A percentile compares a stretch with the other conserved stretches of the same genome.
These are phyloP conservation scores for Pseudonitzschia delicatissima DNA, from an alignment of 108 stramenopile species.

Conservation along the genomic window DNA sequence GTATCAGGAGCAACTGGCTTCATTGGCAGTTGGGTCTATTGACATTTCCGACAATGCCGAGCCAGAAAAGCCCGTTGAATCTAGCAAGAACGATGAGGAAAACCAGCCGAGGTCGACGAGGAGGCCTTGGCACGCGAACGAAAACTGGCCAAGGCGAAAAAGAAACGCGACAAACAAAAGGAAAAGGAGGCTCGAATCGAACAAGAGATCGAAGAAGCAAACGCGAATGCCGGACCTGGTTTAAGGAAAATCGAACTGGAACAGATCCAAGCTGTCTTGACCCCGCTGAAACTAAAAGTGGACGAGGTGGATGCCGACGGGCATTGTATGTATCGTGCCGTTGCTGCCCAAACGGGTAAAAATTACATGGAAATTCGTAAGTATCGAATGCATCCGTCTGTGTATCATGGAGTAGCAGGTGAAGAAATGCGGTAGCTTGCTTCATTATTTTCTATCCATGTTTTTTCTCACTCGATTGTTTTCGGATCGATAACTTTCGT, in stretches of 20 bases:
- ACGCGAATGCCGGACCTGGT: constrained; percentile 60
- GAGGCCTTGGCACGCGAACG: constrained; percentile 31
- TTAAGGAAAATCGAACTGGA: constrained; percentile 62
- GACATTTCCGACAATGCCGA: not conserved
- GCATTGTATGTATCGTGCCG: constrained; percentile 94
- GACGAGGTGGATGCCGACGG: constrained; percentile 91
- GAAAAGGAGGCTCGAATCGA: constrained; percentile 53
- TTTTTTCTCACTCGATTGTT: not conserved
- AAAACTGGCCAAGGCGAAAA: constrained; percentile 57
- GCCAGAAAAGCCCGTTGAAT: constrained; percentile 5
- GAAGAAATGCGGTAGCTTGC: no score
- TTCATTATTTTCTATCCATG: no score
- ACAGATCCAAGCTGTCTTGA: constrained; percentile 45
- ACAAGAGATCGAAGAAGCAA: constrained; percentile 47
- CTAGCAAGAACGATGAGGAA: not conserved
- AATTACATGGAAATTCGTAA: constrained; percentile 44
- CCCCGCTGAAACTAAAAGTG: constrained; percentile 51
- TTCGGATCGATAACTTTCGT: not conserved
- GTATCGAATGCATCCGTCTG: not conserved
- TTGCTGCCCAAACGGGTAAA: constrained; percentile 66
- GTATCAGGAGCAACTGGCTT: constrained; percentile 1
- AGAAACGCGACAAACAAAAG: constrained; percentile 55
- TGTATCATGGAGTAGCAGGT: not conserved
- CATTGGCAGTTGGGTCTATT: constrained; percentile 5
- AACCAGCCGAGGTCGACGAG: constrained; percentile 19